Percentiles rank a stretch among this genome's conserved stretches.
phyloP scores from a whole-genome alignment of 2,329 filamentous ascomycete genomes.

The Davidsoniella neocaledoniae region DNA sequence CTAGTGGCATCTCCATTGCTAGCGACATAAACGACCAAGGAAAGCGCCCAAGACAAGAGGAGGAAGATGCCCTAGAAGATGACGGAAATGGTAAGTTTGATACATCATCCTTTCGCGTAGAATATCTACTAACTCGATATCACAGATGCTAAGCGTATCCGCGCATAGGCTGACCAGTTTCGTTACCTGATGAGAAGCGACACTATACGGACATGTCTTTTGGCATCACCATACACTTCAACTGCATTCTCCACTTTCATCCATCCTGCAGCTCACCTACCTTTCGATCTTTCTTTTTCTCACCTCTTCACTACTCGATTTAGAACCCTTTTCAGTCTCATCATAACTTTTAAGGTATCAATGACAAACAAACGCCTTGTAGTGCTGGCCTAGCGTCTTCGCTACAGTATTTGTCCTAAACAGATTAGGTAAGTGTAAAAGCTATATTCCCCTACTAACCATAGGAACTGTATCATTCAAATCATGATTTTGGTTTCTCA shows the following conservation, averaged over 20 bases:
- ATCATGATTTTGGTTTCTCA: not conserved
- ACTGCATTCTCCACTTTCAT: not conserved
- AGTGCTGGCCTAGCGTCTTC: no score
- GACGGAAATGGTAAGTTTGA: constrained; percentile 9
- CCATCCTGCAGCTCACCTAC: not conserved
- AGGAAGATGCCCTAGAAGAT: constrained; percentile 1
- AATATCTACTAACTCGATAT: not conserved
- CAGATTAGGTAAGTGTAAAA: no score
- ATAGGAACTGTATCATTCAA: not conserved
- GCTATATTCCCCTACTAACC: not conserved
- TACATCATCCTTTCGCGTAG: not conserved
- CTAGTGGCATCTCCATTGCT: constrained; percentile 6
- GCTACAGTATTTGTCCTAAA: not conserved
- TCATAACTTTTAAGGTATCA: no score
- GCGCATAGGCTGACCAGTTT: not conserved
- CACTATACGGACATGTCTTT: not conserved
- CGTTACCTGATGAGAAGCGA: not conserved
- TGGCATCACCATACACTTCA: not conserved
- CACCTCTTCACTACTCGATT: not conserved
- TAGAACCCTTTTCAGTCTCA: no score
- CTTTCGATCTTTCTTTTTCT: constrained; percentile 3
- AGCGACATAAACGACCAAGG: constrained; percentile 12
- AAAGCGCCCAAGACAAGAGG: constrained; percentile 8
- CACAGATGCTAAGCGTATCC: constrained; percentile 8
- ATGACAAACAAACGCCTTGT: no score